A percentile compares a stretch with the other conserved stretches of the same genome.
Conservation (phyloP, 2,329 filamentous ascomycete genomes). For the Lasiodiplodia gonubiensis region DNA sequence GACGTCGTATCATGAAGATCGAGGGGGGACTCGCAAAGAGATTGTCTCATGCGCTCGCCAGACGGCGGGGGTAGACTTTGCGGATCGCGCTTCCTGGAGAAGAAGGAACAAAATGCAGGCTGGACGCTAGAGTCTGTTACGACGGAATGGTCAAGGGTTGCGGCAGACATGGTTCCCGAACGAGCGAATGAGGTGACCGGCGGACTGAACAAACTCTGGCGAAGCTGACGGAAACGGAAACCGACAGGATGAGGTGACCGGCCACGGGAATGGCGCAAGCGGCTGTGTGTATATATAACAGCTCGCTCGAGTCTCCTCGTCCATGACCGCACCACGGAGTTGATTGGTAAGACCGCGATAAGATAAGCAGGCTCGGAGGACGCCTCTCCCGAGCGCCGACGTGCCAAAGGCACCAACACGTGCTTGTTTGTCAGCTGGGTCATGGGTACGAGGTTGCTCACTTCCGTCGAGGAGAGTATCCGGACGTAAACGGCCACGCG, state of each 20-base stretch:
- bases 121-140: not conserved
- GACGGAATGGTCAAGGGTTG: not conserved
- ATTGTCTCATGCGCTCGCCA: not conserved
- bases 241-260: not conserved
- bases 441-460: too few species aligned
- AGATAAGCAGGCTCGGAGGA: conserved; percentile 14
- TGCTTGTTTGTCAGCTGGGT: too few species aligned
- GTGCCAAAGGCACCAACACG: not conserved
- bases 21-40: conserved; percentile 4
- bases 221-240: not conserved
- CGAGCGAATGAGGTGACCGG: conserved; percentile 2
- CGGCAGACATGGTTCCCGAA: not conserved
- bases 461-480: too few species aligned
- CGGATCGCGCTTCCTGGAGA: not conserved
- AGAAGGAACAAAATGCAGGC: not conserved
- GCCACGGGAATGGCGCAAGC: not conserved
- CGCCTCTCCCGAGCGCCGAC: not conserved
- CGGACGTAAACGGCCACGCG: too few species aligned
- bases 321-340: not conserved
- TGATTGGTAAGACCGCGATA: conserved; percentile 20
- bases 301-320: not conserved
- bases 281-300: not conserved
- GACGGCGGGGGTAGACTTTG: not conserved
- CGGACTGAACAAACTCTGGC: not conserved
- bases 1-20: not conserved